Conservation (phyloP, 176 grass and related monocot genomes). For the Lolium perenne region DNA sequence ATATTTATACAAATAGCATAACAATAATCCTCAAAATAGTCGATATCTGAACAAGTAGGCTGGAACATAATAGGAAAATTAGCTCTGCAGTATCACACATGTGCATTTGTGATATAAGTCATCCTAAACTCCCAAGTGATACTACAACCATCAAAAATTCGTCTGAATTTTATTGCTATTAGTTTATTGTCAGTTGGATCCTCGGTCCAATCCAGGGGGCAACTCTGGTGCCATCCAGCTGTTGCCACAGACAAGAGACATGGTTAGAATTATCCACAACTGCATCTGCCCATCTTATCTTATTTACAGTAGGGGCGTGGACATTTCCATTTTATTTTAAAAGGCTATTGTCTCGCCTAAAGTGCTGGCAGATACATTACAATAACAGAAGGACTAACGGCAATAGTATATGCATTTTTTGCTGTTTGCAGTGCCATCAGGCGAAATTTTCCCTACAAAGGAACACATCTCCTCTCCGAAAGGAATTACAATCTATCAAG, state of each 20-base stretch:
- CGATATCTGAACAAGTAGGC: neutral
- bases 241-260: neutral
- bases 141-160: neutral
- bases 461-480: constrained; percentile 31
- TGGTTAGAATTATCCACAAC: constrained; percentile 14
- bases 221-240: neutral
- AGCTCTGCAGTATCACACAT: neutral
- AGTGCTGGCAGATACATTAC: neutral
- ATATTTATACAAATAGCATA: constrained; percentile 10
- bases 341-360: neutral
- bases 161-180: neutral
- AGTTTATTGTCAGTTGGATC: constrained; percentile 8
- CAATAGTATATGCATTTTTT: constrained; percentile 23
- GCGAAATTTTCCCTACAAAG: constrained; percentile 19
- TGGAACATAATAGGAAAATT: neutral
- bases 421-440: constrained; percentile 5
- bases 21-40: neutral
- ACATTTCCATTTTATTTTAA: neutral
- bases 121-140: neutral
- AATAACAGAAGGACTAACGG: constrained; percentile 5
- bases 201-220: neutral
- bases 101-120: neutral
- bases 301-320: neutral
- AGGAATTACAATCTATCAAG: constrained; percentile 34
- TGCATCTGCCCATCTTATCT: neutral